Percentiles rank a stretch among this genome's conserved stretches.
phyloP scores from a whole-genome alignment of 2,329 filamentous ascomycete genomes.

The Davidsoniella neocaledoniae region DNA sequence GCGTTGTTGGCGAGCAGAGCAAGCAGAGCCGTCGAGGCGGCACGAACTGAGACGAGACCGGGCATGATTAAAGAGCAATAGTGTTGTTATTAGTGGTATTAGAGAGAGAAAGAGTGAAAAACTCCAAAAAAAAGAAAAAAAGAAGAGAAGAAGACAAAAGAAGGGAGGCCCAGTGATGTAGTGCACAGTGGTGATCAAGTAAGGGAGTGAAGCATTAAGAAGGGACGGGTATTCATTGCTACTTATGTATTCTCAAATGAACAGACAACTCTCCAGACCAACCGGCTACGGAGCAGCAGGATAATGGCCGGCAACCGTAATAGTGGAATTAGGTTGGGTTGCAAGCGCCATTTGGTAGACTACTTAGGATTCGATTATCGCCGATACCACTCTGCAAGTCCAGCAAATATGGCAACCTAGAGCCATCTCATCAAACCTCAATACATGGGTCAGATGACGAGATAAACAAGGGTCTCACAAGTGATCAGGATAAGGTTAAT shows the following conservation, averaged over 20 bases:
- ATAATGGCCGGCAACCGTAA: too few species aligned
- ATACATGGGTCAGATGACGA: background rate
- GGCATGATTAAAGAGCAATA: slow-evolving; percentile 2
- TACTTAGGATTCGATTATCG: background rate
- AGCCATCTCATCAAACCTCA: background rate
- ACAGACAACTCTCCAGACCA: too few species aligned
- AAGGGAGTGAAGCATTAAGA: background rate
- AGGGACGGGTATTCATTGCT: background rate
- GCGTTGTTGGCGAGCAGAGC: slow-evolving; percentile 2
- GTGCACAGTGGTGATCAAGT: background rate
- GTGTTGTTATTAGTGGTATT: background rate
- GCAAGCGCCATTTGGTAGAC: background rate
- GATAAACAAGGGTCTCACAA: background rate
- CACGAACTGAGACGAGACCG: slow-evolving; percentile 6
- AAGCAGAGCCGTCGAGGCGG: slow-evolving; percentile 7
- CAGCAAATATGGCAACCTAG: background rate
- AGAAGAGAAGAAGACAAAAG: background rate
- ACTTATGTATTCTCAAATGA: too few species aligned
- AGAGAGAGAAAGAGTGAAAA: background rate
- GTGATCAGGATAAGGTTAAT: background rate
- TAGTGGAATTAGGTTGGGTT: too few species aligned
- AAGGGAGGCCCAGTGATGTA: background rate
- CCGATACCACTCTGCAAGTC: background rate
- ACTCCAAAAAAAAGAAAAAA: background rate
- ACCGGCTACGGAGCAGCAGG: too few species aligned